Conservation (phyloP, 2,329 filamentous ascomycete species). For the Monascus ruber region DNA sequence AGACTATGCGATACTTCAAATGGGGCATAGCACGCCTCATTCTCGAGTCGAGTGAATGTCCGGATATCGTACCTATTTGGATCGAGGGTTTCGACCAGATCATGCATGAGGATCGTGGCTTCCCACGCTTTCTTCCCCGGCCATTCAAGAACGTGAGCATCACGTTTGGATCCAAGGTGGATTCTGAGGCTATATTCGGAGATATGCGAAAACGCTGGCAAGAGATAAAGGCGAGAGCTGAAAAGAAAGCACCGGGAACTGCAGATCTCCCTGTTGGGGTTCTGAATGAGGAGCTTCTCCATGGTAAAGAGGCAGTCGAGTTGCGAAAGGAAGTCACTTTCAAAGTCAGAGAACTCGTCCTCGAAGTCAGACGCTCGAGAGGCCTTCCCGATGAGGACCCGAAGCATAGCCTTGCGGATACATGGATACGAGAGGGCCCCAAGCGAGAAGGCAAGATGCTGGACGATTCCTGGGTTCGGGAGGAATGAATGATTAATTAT, state of each 20-base stretch:
- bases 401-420: constrained; percentile 64
- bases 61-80: constrained; percentile 87
- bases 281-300: constrained; percentile 53
- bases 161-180: constrained; percentile 67
- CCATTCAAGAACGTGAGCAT: constrained; percentile 58
- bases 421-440: constrained; percentile 54
- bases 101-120: constrained; percentile 74
- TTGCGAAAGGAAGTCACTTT: constrained; percentile 70
- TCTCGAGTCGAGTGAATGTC: constrained; percentile 75
- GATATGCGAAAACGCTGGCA: constrained; percentile 66
- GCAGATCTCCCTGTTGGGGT: constrained; percentile 39
- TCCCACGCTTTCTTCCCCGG: constrained; percentile 71
- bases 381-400: constrained; percentile 74
- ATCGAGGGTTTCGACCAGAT: constrained; percentile 79
- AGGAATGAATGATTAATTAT: constrained; percentile 30
- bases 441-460: constrained; percentile 46
- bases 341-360: constrained; percentile 65
- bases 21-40: constrained; percentile 91
- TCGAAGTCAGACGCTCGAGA: constrained; percentile 60
- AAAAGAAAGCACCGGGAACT: constrained; percentile 32
- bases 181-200: constrained; percentile 64
- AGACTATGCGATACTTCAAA: constrained; percentile 90
- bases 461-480: constrained; percentile 50
- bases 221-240: constrained; percentile 46
- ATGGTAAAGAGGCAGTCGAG: constrained; percentile 61